These are phyloP conservation scores for Ambrosiella xylebori DNA, from an alignment of 2,329 filamentous ascomycete genomes.

Conservation along the genomic window DNA sequence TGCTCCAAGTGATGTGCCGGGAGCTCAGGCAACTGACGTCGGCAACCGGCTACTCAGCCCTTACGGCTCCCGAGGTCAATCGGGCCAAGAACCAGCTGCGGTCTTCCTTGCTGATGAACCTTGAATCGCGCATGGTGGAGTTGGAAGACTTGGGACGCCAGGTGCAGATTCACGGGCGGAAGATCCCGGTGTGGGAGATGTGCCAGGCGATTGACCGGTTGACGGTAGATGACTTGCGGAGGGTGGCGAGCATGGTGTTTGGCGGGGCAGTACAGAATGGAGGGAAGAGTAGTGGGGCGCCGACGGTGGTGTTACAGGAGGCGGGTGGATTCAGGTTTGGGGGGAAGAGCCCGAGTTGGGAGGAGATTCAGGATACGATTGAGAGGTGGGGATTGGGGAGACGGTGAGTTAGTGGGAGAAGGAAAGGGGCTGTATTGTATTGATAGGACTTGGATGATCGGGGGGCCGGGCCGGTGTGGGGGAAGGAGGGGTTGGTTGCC, in stretches of 20 bases:
- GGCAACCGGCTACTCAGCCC: conserved; percentile 53
- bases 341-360: conserved; percentile 54
- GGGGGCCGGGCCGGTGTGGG: conserved; percentile 6
- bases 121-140: conserved; percentile 93
- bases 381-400: conserved; percentile 53
- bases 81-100: conserved; percentile 95
- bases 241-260: conserved; percentile 65
- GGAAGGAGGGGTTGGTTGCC: neutral
- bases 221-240: conserved; percentile 61
- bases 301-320: conserved; percentile 90
- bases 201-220: conserved; percentile 69
- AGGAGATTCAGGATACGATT: conserved; percentile 77
- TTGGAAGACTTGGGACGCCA: conserved; percentile 88
- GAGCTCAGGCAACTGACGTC: conserved; percentile 66
- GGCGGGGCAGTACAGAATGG: conserved; percentile 58
- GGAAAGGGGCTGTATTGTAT: neutral
- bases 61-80: conserved; percentile 63
- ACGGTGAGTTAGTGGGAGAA: neutral
- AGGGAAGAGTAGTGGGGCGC: conserved; percentile 66
- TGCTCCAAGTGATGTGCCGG: conserved; percentile 91
- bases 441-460: neutral
- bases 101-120: conserved; percentile 83
- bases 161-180: conserved; percentile 89
- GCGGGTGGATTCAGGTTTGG: conserved; percentile 42
- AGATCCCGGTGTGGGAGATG: conserved; percentile 88